Conservation (phyloP, 129 eudicot species). For the Logfia minima region DNA sequence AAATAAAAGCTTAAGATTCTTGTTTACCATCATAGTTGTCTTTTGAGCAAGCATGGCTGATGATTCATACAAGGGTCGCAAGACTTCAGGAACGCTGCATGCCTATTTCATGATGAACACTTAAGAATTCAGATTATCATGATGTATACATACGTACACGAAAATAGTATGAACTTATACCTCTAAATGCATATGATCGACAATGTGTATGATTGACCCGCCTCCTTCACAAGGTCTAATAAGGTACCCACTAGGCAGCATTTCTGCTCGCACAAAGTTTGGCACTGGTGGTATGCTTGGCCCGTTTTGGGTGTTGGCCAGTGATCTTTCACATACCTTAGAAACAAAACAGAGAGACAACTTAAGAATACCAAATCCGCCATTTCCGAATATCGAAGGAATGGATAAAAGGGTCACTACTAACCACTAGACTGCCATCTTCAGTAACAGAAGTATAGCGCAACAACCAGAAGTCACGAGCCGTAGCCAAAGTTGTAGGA, state of each 20-base stretch:
- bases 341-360: not conserved
- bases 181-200: conserved; percentile 95
- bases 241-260: conserved; percentile 91
- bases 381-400: not conserved
- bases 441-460: conserved; percentile 91
- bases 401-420: conserved; percentile 24
- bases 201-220: conserved; percentile 91
- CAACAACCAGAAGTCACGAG: conserved; percentile 90
- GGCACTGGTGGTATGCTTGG: conserved; percentile 91
- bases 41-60: conserved; percentile 78
- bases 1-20: not conserved
- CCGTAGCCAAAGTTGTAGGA: conserved; percentile 95
- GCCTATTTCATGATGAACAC: conserved; percentile 40
- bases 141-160: not conserved
- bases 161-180: conserved; percentile 27
- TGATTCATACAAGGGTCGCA: conserved; percentile 88
- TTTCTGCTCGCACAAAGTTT: conserved; percentile 87
- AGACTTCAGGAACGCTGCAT: conserved; percentile 91
- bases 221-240: conserved; percentile 98
- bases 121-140: not conserved
- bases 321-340: conserved; percentile 62
- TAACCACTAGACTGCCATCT: conserved; percentile 97
- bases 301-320: conserved; percentile 86
- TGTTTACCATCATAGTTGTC: conserved; percentile 74
- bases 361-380: not conserved